Evolutionary conservation across 441 rosid species (phyloP).

Genomic region (Jatropha podagrica): DNA sequence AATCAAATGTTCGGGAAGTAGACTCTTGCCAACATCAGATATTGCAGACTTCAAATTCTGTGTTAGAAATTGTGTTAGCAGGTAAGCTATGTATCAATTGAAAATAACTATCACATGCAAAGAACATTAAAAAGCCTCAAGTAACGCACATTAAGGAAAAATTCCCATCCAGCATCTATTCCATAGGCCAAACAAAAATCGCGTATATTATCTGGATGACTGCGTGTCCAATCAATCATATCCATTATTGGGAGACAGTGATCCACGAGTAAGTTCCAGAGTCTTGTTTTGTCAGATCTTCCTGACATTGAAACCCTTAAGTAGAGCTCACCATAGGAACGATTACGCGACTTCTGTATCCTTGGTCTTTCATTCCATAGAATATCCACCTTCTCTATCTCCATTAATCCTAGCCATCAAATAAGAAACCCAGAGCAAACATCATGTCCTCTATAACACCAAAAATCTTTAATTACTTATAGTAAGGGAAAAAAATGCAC

Average conservation of each 20-base stretch:
- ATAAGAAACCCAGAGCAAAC: conserved; percentile 17
- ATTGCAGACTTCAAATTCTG: conserved; percentile 83
- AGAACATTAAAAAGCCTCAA: conserved; percentile 18
- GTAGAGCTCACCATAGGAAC: conserved; percentile 65
- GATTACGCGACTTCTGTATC: conserved; percentile 33
- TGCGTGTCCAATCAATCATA: conserved; percentile 85
- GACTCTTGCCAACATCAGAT: conserved; percentile 76
- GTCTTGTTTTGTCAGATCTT: conserved; percentile 39
- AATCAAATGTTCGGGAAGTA: conserved; percentile 71
- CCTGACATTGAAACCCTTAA: conserved; percentile 71
- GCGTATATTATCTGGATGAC: conserved; percentile 86
- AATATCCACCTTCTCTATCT: conserved; percentile 75
- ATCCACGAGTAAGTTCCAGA: conserved; percentile 69
- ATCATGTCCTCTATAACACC: conserved; percentile 4
- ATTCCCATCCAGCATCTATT: conserved; percentile 71
- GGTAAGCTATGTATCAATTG: conserved; percentile 2
- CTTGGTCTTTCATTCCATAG: conserved; percentile 70
- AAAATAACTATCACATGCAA: background rate
- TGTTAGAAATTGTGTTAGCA: conserved; percentile 15
- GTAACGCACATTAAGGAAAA: conserved; percentile 69
- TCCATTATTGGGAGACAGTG: conserved; percentile 68
- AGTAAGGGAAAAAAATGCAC: background rate
- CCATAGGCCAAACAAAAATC: conserved; percentile 77
- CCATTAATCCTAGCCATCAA: conserved; percentile 59
- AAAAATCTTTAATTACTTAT: background rate